These are phyloP conservation scores for Brassica nigra DNA, from an alignment of 345 rosid genomes.

Conservation along the genomic window DNA sequence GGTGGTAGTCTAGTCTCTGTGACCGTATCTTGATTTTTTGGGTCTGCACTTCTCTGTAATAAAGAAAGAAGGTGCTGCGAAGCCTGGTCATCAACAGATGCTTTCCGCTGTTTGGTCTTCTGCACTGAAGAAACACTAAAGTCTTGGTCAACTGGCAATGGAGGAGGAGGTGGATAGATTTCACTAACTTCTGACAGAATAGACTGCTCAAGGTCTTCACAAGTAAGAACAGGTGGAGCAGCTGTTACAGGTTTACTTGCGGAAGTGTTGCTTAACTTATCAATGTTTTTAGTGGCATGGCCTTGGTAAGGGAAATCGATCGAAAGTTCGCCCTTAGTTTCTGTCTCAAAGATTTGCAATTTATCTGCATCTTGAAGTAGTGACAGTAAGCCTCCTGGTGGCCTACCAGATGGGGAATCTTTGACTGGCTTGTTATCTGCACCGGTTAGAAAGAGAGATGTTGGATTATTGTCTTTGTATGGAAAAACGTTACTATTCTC, in stretches of 20 bases:
- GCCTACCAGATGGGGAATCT: constrained; percentile 46
- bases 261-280: constrained; percentile 37
- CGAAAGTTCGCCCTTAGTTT: constrained; percentile 34
- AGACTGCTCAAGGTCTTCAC: constrained; percentile 98
- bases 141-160: constrained; percentile 39
- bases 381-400: constrained; percentile 65
- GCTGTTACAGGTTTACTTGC: constrained; percentile 39
- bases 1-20: constrained; percentile 41
- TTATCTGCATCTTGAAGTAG: constrained; percentile 75
- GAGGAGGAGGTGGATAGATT: constrained; percentile 45
- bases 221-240: constrained; percentile 78
- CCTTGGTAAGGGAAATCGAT: constrained; percentile 45
- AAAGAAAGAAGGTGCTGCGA: constrained; percentile 89
- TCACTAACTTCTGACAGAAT: constrained; percentile 70
- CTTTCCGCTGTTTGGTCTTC: constrained; percentile 50
- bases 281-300: constrained; percentile 44
- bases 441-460: neutral
- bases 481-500: constrained; percentile 9
- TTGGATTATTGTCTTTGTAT: neutral
- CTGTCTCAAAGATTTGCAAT: constrained; percentile 53
- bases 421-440: constrained; percentile 75
- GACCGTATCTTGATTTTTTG: constrained; percentile 35
- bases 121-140: constrained; percentile 41
- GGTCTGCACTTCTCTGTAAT: constrained; percentile 61
- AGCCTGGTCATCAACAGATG: constrained; percentile 59